Evolutionary conservation across 768 basidiomycete genomes (phyloP).

Genomic region (Plicaturopsis crispa): DNA sequence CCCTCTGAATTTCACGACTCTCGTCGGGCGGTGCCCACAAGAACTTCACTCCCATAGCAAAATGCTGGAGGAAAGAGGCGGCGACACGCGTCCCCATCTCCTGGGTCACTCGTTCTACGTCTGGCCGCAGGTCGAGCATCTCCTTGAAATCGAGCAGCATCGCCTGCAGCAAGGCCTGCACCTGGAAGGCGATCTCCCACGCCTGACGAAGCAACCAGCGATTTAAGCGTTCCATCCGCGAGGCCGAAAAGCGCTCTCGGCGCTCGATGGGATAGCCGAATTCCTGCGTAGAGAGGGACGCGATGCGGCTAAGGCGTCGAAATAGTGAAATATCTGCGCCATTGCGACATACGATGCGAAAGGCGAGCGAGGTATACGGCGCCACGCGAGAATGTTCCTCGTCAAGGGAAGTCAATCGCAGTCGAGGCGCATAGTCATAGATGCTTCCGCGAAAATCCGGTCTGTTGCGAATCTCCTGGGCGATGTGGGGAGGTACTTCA

Average conservation of each 20-base stretch:
- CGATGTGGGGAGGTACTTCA: neutral
- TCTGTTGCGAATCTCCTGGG: neutral
- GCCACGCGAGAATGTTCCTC: conserved; percentile 36
- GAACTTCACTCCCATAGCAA: too few relatives aligned
- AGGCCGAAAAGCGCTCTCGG: conserved; percentile 37
- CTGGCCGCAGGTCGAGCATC: conserved; percentile 32
- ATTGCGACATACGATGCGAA: conserved; percentile 41
- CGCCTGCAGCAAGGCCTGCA: conserved; percentile 33
- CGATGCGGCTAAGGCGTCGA: conserved; percentile 26
- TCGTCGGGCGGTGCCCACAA: neutral
- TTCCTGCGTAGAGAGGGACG: conserved; percentile 25
- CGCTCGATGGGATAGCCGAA: conserved; percentile 30
- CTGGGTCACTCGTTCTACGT: conserved; percentile 22
- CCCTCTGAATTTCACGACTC: conserved; percentile 1
- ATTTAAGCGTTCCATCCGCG: conserved; percentile 1
- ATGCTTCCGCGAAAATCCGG: neutral
- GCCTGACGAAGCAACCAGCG: conserved; percentile 26
- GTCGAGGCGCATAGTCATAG: conserved; percentile 15
- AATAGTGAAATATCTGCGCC: conserved; percentile 28
- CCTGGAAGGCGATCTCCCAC: conserved; percentile 55
- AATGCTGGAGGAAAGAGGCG: conserved; percentile 30
- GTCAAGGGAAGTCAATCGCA: conserved; percentile 31
- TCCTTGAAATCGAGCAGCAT: conserved; percentile 43
- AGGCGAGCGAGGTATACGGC: conserved; percentile 43
- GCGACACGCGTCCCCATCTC: conserved; percentile 26